These are phyloP conservation scores for Leccinum aurantiacum DNA, from an alignment of 768 basidiomycete genomes.

Conservation along the genomic window DNA sequence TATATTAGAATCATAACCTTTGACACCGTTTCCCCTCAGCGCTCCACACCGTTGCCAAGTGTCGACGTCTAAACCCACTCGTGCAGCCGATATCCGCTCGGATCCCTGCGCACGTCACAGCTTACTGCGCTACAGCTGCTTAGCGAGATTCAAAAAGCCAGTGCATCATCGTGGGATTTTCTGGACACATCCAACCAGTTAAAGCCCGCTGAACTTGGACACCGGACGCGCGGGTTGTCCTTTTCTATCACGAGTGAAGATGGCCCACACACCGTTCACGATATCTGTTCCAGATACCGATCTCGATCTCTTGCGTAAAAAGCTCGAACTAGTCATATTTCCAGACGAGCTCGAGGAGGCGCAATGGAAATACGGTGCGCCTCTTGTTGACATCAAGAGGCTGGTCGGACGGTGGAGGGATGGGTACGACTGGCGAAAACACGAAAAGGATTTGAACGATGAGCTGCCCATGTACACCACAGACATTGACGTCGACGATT, in stretches of 20 bases:
- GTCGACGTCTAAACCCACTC: background rate
- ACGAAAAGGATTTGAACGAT: conserved; percentile 51
- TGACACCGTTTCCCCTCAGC: too few relatives aligned
- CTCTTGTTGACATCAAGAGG: conserved; percentile 48
- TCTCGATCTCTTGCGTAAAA: conserved; percentile 41
- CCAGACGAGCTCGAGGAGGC: conserved; percentile 59
- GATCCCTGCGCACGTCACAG: background rate
- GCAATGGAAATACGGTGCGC: conserved; percentile 52
- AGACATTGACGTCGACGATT: conserved; percentile 48
- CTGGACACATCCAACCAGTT: background rate
- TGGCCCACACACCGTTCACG: conserved; percentile 45
- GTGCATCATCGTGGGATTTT: conserved; percentile 1
- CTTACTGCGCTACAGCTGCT: background rate
- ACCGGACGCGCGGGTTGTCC: background rate
- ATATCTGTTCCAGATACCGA: conserved; percentile 45
- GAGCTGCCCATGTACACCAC: conserved; percentile 56
- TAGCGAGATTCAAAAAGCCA: background rate
- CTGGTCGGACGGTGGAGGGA: conserved; percentile 50
- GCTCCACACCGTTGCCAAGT: background rate
- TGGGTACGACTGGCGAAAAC: conserved; percentile 55
- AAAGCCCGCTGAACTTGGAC: too few relatives aligned
- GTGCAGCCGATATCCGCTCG: background rate
- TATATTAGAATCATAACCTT: background rate
- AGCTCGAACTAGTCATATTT: conserved; percentile 47
- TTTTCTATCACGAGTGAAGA: background rate